Conservation (phyloP, 305 asterid species). For the Coffea humblotiana region DNA sequence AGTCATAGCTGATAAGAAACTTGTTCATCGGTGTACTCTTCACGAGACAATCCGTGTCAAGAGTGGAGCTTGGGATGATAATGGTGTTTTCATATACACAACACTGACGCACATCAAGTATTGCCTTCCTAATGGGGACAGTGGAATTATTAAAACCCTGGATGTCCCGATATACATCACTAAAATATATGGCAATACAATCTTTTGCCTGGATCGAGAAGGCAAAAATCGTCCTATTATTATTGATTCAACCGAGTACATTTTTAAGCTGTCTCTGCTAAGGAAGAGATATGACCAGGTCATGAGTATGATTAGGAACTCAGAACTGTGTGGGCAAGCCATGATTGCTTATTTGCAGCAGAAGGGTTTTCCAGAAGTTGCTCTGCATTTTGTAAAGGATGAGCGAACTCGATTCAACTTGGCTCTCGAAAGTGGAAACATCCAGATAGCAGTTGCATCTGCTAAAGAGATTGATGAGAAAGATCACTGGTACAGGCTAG, state of each 20-base stretch:
- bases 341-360: constrained; percentile 67
- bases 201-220: constrained; percentile 39
- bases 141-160: constrained; percentile 64
- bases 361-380: constrained; percentile 69
- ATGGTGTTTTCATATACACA: constrained; percentile 78
- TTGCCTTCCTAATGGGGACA: constrained; percentile 70
- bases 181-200: constrained; percentile 53
- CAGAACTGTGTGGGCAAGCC: constrained; percentile 64
- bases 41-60: constrained; percentile 89
- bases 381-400: constrained; percentile 66
- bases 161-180: constrained; percentile 76
- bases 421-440: constrained; percentile 53
- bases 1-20: constrained; percentile 75
- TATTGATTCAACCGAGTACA: constrained; percentile 56
- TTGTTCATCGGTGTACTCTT: constrained; percentile 77
- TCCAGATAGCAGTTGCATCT: constrained; percentile 31
- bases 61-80: constrained; percentile 92
- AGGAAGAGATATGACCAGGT: constrained; percentile 62
- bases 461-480: constrained; percentile 35
- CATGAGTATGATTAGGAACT: constrained; percentile 46
- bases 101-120: constrained; percentile 81
- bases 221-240: constrained; percentile 33
- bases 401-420: constrained; percentile 60
- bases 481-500: constrained; percentile 33
- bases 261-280: constrained; percentile 52